Percentiles rank a stretch among this genome's conserved stretches.
phyloP scores from a whole-genome alignment of 495 filamentous ascomycete species.

The Cercophora scortea region DNA sequence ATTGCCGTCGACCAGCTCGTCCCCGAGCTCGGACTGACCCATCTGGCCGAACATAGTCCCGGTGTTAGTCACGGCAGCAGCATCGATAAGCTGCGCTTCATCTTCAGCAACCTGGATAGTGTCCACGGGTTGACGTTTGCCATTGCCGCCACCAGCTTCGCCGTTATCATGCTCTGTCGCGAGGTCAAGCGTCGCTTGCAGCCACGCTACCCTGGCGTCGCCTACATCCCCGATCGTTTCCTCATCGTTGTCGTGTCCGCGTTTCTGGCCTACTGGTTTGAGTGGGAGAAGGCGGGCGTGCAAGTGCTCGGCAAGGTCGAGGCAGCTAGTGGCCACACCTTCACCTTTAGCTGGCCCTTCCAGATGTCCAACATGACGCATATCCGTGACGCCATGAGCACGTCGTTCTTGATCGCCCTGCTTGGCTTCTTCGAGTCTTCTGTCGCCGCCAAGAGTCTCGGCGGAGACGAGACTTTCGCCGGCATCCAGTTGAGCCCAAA shows the following conservation, averaged over 20 bases:
- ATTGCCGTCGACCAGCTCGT: conserved; percentile 94
- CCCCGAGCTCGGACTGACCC: conserved; percentile 75
- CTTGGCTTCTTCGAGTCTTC: conserved; percentile 98
- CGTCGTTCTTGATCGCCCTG: conserved; percentile 86
- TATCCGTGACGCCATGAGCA: conserved; percentile 80
- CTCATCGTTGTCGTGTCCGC: conserved; percentile 82
- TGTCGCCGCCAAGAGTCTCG: conserved; percentile 90
- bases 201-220: conserved; percentile 69
- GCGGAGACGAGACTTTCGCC: conserved; percentile 52
- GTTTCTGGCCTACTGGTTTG: conserved; percentile 66
- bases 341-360: conserved; percentile 83
- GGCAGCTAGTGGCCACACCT: conserved; percentile 55
- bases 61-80: conserved; percentile 74
- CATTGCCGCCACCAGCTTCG: conserved; percentile 73
- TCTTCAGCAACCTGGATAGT: conserved; percentile 54
- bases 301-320: conserved; percentile 76
- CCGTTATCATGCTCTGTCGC: conserved; percentile 78
- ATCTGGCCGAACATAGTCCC: conserved; percentile 45
- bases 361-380: conserved; percentile 64
- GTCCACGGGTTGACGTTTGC: conserved; percentile 65
- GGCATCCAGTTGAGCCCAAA: conserved; percentile 82
- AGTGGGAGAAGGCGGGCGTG: conserved; percentile 76
- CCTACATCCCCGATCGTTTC: conserved; percentile 90
- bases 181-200: conserved; percentile 77
- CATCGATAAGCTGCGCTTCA: conserved; percentile 74